These are phyloP conservation scores for Raddia guianensis DNA, from an alignment of 176 grass and related monocot species.

Conservation along the genomic window DNA sequence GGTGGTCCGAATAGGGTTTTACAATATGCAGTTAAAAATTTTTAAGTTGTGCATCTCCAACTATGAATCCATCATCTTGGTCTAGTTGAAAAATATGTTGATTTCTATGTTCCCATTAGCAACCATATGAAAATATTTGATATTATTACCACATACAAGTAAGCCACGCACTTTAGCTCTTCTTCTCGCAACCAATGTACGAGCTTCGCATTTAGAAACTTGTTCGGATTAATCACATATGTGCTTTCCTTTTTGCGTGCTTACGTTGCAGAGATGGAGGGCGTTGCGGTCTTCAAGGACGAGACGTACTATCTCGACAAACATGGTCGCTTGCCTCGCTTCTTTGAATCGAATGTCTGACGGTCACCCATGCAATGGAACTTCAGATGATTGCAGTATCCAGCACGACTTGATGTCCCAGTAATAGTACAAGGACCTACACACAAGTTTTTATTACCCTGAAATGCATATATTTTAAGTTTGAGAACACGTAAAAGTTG, in stretches of 20 bases:
- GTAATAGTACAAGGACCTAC: not conserved
- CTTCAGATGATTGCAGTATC: not conserved
- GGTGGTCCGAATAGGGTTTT: no score
- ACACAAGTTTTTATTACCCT: not conserved
- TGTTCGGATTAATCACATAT: no score
- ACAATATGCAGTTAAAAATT: no score
- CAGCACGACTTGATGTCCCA: constrained; percentile 14
- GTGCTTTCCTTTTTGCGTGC: not conserved
- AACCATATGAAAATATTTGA: no score
- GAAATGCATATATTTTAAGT: not conserved
- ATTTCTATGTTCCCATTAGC: no score
- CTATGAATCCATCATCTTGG: no score
- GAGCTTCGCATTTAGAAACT: no score
- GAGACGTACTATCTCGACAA: constrained; percentile 2
- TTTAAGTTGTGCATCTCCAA: no score
- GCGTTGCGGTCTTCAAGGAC: constrained; percentile 48
- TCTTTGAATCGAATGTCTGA: constrained; percentile 46
- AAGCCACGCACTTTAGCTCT: no score
- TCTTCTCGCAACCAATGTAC: no score
- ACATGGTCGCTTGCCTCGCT: not conserved
- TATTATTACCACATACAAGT: no score
- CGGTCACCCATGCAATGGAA: not conserved
- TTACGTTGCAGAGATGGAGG: constrained; percentile 39
- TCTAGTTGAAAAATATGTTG: no score
- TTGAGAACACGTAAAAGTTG: not conserved